phyloP scores from a whole-genome alignment of 2,329 filamentous ascomycete genomes.

The Bipolaris cookei region DNA sequence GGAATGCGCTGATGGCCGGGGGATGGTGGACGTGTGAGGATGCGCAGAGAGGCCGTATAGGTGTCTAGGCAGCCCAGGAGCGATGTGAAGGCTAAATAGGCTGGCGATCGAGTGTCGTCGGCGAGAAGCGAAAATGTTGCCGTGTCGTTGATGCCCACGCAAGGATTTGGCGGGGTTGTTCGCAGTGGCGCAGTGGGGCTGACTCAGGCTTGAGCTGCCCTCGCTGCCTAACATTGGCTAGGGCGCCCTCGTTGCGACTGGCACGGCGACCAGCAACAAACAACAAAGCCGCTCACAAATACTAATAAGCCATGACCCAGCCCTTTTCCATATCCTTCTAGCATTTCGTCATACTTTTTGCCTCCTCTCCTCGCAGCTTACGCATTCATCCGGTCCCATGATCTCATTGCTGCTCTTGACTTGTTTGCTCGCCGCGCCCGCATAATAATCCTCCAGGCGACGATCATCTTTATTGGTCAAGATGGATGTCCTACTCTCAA shows the following conservation, averaged over 20 bases:
- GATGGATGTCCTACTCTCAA: conserved; percentile 75
- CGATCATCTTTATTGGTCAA: conserved; percentile 32
- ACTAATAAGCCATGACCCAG: conserved; percentile 1
- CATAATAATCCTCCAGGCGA: conserved; percentile 5
- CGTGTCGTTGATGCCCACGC: conserved; percentile 28
- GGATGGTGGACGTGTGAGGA: not conserved
- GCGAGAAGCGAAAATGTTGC: conserved; percentile 34
- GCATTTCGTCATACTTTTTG: not conserved
- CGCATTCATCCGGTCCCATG: conserved; percentile 7
- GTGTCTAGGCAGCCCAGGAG: conserved; percentile 11
- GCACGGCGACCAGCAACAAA: conserved; percentile 22
- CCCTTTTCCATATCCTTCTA: not conserved
- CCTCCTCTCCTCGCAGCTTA: not conserved
- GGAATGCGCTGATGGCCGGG: conserved; percentile 4
- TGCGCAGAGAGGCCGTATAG: not conserved
- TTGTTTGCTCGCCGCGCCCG: not conserved
- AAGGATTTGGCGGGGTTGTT: conserved; percentile 29
- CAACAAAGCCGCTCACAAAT: conserved; percentile 6
- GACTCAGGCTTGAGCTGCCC: conserved; percentile 17
- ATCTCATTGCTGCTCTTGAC: not conserved
- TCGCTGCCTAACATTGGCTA: conserved; percentile 37
- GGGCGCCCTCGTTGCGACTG: conserved; percentile 19
- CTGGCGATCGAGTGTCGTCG: conserved; percentile 15
- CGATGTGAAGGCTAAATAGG: conserved; percentile 12
- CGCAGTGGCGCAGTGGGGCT: conserved; percentile 23